Evolutionary conservation across 805 yeast species (phyloP).

Genomic region (Metschnikowia colocasiae): DNA sequence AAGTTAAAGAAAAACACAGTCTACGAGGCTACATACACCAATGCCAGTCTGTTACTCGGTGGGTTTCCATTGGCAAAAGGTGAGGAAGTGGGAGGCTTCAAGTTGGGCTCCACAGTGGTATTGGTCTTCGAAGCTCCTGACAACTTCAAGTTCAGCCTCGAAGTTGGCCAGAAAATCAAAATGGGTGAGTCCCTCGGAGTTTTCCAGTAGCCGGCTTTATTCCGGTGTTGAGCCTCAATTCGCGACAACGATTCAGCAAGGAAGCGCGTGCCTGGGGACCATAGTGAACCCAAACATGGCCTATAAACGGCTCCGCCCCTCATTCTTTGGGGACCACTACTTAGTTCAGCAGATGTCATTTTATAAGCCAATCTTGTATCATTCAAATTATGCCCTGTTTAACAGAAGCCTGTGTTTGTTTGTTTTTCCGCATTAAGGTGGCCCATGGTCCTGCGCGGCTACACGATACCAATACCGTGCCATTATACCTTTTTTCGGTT

Average conservation of each 20-base stretch:
- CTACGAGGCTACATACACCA: constrained; percentile 88
- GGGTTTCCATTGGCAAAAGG: constrained; percentile 91
- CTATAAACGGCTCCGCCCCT: background rate
- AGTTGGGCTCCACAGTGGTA: constrained; percentile 94
- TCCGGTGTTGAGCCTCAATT: background rate
- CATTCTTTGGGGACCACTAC: background rate
- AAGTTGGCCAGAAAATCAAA: constrained; percentile 71
- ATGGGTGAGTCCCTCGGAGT: constrained; percentile 81
- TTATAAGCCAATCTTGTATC: background rate
- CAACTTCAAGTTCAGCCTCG: constrained; percentile 64
- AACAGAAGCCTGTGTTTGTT: background rate
- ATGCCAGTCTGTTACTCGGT: constrained; percentile 69
- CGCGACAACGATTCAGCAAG: background rate
- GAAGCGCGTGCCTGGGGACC: background rate
- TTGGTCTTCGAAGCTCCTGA: constrained; percentile 94
- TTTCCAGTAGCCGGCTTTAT: constrained; percentile 19
- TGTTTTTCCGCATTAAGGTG: background rate
- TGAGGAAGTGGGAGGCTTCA: constrained; percentile 95
- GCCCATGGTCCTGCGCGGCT: background rate
- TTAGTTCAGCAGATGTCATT: background rate
- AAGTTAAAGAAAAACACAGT: constrained; percentile 70
- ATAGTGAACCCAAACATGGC: background rate
- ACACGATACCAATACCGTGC: constrained; percentile 1
- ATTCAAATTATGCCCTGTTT: background rate
- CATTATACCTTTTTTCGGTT: constrained; percentile 2